A percentile compares a stretch with the other conserved stretches of the same genome.
These are phyloP conservation scores for Trichoderma pleuroti DNA, from an alignment of 2,329 filamentous ascomycete genomes.

Conservation along the genomic window DNA sequence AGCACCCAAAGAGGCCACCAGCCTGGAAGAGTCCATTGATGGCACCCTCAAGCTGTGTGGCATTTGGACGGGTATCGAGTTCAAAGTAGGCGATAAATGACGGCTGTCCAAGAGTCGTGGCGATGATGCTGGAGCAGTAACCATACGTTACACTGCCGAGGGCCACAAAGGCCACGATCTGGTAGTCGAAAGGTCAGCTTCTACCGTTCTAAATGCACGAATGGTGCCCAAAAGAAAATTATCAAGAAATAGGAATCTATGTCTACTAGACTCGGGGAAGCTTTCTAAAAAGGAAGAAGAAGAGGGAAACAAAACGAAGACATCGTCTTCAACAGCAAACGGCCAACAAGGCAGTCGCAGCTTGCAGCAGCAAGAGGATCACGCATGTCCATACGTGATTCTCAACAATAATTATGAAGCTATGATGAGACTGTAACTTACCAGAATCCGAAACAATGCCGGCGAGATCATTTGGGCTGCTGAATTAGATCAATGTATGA, in stretches of 20 bases:
- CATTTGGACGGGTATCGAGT: not conserved
- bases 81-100: not conserved
- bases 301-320: too few relatives aligned
- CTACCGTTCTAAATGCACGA: too few relatives aligned
- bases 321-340: too few relatives aligned
- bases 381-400: too few relatives aligned
- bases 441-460: not conserved
- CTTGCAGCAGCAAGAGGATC: too few relatives aligned
- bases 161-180: constrained; percentile 1
- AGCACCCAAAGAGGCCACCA: not conserved
- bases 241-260: too few relatives aligned
- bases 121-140: constrained; percentile 6
- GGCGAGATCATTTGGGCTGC: not conserved
- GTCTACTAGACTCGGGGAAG: too few relatives aligned
- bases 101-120: not conserved
- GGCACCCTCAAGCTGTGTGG: not conserved
- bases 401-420: not conserved
- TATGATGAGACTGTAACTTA: not conserved
- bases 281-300: too few relatives aligned
- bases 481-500: not conserved
- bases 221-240: too few relatives aligned
- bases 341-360: too few relatives aligned
- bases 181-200: not conserved
- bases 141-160: constrained; percentile 1
- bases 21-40: constrained; percentile 5